Evolutionary conservation across 2,329 filamentous ascomycete genomes (phyloP), one percentile per base, ranked within the genome.

Genomic region (Colletotrichum incanum): DNA sequence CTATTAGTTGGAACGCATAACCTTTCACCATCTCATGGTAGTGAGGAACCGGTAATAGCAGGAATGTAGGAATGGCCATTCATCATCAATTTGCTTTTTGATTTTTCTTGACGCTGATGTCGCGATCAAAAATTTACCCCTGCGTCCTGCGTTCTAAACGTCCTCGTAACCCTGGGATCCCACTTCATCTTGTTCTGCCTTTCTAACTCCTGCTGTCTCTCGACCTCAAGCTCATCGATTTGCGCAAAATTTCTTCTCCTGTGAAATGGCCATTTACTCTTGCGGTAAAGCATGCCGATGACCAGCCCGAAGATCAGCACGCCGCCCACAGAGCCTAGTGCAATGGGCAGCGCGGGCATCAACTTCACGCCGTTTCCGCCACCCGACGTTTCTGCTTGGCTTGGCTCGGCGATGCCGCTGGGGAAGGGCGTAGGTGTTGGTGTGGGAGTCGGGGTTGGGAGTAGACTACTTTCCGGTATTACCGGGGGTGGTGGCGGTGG

Each of bases 271-370:
- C 73, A 72, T 50, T 31, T 23, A 45, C 61, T 37, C 58, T 74
- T 74, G 23, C 68, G 49, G 62, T 74, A 74, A 11, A 74, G 65
- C 50, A 66, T 47, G 28, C 73, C 73, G 28, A 67, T 23, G 11
- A 72, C 20, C 23, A 72, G 60, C 11, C 71, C 73, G 18, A 74
- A 52, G 43, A 73, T 61, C n/a, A 74, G 28, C 4, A 74, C 67
- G 45, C 73, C 73, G 16, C 72, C 73, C 3, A 65, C 72, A 23
- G 72, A 64, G 23, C 73, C 73, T 2, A 74, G 61, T 7, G 73
- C 50, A 58, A 74, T 74, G 2, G 73, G 72, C 61, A 74, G 72
- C 41, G 73, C 73, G 18, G 73, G 73, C 73, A 74, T 74, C 34
- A 74, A 60, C 18, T 61, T 62, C 14, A 71, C 62, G 18, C 49